These are phyloP conservation scores for Chaetothyriales sp. DNA, from an alignment of 2,329 filamentous ascomycete species.

Conservation along the genomic window DNA sequence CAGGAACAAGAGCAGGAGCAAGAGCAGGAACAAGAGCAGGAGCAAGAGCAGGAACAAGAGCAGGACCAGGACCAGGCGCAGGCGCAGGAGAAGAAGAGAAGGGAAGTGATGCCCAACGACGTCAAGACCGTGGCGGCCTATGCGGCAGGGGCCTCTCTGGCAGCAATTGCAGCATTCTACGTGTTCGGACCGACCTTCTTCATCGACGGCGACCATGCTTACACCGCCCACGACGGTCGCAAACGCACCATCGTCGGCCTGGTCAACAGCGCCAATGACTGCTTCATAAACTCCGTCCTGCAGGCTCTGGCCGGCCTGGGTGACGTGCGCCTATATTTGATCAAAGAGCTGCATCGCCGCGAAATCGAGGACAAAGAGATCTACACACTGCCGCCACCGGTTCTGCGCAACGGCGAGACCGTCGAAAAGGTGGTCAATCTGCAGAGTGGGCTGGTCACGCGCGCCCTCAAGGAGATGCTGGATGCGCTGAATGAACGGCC, in stretches of 20 bases:
- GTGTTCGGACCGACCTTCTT: conserved; percentile 97
- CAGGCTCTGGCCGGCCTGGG: conserved; percentile 83
- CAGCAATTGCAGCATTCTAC: conserved; percentile 87
- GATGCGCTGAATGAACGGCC: conserved; percentile 87
- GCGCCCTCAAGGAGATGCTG: conserved; percentile 79
- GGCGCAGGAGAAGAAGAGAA: too few relatives aligned
- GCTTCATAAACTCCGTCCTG: conserved; percentile 91
- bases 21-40: too few relatives aligned
- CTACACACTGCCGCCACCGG: conserved; percentile 45
- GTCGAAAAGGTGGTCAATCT: conserved; percentile 42
- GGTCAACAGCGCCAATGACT: conserved; percentile 82
- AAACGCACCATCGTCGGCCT: conserved; percentile 84
- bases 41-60: too few relatives aligned
- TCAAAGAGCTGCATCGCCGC: conserved; percentile 75
- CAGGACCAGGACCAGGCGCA: too few relatives aligned
- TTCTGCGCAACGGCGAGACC: conserved; percentile 23
- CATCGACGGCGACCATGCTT: conserved; percentile 62
- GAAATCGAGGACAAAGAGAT: conserved; percentile 62
- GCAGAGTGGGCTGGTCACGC: conserved; percentile 69
- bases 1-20: too few relatives aligned
- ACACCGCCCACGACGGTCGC: conserved; percentile 39
- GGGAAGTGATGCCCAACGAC: conserved; percentile 69
- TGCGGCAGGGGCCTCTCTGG: conserved; percentile 86
- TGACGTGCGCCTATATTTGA: conserved; percentile 79
- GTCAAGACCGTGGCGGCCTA: conserved; percentile 75